A percentile compares a stretch with the other conserved stretches of the same genome.
Conservation (phyloP, 2,329 filamentous ascomycete genomes). For the Ceratocystis smalleyi region DNA sequence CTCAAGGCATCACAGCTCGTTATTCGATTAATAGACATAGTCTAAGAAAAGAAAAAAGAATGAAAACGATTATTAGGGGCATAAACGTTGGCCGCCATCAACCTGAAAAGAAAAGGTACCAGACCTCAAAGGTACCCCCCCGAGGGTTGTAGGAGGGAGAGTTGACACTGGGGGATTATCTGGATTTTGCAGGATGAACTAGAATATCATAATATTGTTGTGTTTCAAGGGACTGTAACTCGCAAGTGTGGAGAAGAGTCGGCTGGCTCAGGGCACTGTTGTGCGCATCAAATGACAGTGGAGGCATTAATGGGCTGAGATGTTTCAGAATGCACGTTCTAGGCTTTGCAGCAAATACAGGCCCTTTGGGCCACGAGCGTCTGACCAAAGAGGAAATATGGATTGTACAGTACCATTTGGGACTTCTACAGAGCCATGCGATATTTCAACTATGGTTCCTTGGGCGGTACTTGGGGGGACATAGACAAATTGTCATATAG, state of each 20-base stretch:
- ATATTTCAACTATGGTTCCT: background rate
- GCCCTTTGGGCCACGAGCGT: background rate
- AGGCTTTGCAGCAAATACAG: background rate
- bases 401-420: background rate
- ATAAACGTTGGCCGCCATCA: too few relatives aligned
- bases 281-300: background rate
- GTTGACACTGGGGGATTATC: too few relatives aligned
- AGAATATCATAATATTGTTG: background rate
- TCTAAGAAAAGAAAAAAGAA: too few relatives aligned
- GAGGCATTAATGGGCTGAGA: conserved; percentile 2
- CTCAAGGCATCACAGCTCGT: too few relatives aligned
- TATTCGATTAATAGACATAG: too few relatives aligned
- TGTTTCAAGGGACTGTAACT: background rate
- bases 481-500: background rate
- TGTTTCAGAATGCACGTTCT: background rate
- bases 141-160: too few relatives aligned
- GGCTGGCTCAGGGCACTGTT: background rate
- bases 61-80: too few relatives aligned
- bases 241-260: background rate
- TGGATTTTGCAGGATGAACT: background rate
- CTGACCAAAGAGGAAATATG: background rate
- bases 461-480: background rate
- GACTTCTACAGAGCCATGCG: background rate
- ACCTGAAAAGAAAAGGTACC: too few relatives aligned
- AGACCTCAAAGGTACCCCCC: too few relatives aligned